phyloP scores from a whole-genome alignment of 306 rosid genomes.

The Glycyrrhiza uralensis region DNA sequence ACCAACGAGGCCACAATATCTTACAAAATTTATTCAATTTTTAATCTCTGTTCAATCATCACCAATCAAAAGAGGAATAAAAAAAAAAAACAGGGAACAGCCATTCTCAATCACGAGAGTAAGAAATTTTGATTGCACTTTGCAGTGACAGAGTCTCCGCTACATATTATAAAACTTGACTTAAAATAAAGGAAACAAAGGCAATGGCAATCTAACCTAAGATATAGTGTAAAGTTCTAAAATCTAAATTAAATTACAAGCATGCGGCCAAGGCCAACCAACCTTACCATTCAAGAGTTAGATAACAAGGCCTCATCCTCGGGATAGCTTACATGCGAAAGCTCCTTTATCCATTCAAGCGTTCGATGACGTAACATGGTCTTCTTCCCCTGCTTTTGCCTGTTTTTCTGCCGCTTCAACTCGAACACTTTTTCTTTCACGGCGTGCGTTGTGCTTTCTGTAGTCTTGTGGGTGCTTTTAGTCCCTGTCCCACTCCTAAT shows the following conservation, averaged over 20 bases:
- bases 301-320: slow-evolving; percentile 24
- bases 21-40: background rate
- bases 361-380: slow-evolving; percentile 57
- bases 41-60: background rate
- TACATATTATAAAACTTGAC: background rate
- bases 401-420: slow-evolving; percentile 39
- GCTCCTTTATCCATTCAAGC: slow-evolving; percentile 63
- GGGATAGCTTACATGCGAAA: slow-evolving; percentile 44
- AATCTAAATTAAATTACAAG: background rate
- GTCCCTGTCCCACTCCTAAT: slow-evolving; percentile 19
- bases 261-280: background rate
- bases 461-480: slow-evolving; percentile 15
- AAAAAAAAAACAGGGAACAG: background rate
- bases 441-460: slow-evolving; percentile 34
- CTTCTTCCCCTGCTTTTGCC: slow-evolving; percentile 45
- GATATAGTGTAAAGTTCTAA: no score
- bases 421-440: slow-evolving; percentile 43
- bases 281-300: slow-evolving; percentile 3
- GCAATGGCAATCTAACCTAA: background rate
- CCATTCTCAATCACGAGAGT: slow-evolving; percentile 22
- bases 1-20: background rate
- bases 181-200: slow-evolving; percentile 19
- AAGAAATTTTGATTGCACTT: slow-evolving; percentile 8
- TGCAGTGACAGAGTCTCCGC: slow-evolving; percentile 28
- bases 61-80: background rate